Conservation (phyloP, 2,329 filamentous ascomycete genomes). For the Corinectria fuckeliana region DNA sequence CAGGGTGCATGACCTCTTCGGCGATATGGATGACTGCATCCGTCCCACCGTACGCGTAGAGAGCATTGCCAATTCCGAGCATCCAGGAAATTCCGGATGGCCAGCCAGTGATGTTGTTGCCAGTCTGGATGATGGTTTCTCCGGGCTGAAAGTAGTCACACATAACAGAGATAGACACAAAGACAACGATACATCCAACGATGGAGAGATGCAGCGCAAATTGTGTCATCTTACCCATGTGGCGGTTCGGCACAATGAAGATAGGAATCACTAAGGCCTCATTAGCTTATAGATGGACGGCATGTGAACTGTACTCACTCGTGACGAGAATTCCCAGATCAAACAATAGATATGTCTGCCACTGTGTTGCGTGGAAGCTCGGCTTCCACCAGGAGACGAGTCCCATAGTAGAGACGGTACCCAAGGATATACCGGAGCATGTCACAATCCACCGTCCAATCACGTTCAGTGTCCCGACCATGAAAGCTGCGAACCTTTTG, state of each 20-base stretch:
- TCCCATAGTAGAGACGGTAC: constrained; percentile 25
- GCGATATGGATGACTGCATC: constrained; percentile 25
- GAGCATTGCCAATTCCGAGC: constrained; percentile 23
- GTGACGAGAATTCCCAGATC: too few species aligned
- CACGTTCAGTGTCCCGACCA: constrained; percentile 19
- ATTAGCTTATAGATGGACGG: too few species aligned
- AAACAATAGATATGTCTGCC: constrained; percentile 27
- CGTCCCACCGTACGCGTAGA: constrained; percentile 26
- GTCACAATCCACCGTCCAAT: constrained; percentile 30
- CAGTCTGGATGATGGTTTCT: constrained; percentile 14
- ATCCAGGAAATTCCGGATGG: constrained; percentile 23
- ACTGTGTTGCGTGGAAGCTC: constrained; percentile 16
- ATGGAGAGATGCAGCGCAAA: constrained; percentile 19
- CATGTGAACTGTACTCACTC: too few species aligned
- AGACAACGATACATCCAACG: constrained; percentile 16
- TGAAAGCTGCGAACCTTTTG: constrained; percentile 20
- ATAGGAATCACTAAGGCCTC: constrained; percentile 29
- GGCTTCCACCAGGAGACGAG: constrained; percentile 23
- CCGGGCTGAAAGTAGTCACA: constrained; percentile 9
- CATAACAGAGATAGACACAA: constrained; percentile 17
- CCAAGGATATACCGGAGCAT: constrained; percentile 29
- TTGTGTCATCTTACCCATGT: constrained; percentile 24
- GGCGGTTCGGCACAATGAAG: constrained; percentile 26
- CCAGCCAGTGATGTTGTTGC: constrained; percentile 22
- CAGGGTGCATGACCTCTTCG: constrained; percentile 25